Evolutionary conservation across 257 asterid genomes (phyloP).

Genomic region (Misopates orontium): DNA sequence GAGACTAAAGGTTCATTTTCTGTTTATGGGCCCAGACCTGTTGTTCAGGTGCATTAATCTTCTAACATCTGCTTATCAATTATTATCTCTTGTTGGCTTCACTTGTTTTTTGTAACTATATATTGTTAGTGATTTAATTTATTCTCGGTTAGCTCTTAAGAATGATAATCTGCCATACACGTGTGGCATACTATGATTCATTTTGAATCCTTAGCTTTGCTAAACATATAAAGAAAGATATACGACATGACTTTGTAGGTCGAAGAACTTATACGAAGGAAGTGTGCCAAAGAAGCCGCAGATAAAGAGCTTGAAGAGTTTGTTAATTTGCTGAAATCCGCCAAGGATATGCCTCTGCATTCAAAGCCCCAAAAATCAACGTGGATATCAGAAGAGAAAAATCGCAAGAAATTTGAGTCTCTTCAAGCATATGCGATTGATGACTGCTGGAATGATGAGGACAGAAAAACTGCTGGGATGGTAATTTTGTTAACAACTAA

Average conservation of each 20-base stretch:
- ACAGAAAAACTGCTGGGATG: slow-evolving; percentile 72
- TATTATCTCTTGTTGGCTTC: slow-evolving; percentile 13
- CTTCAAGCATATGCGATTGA: slow-evolving; percentile 83
- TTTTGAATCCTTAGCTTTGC: slow-evolving; percentile 20
- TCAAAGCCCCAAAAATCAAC: slow-evolving; percentile 69
- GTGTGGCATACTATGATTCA: slow-evolving; percentile 17
- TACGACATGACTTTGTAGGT: slow-evolving; percentile 51
- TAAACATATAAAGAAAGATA: slow-evolving; percentile 11
- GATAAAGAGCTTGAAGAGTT: slow-evolving; percentile 80
- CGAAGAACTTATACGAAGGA: slow-evolving; percentile 71
- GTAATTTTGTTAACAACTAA: slow-evolving; percentile 47
- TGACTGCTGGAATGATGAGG: slow-evolving; percentile 67
- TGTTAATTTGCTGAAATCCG: slow-evolving; percentile 61
- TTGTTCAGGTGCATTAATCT: slow-evolving; percentile 57
- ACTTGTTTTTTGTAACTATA: slow-evolving; percentile 1
- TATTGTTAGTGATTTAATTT: slow-evolving; percentile 8
- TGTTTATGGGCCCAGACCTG: slow-evolving; percentile 86
- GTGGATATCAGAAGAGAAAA: slow-evolving; percentile 68
- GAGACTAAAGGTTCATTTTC: slow-evolving; percentile 67
- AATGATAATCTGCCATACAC: slow-evolving; percentile 20
- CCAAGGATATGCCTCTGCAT: slow-evolving; percentile 57
- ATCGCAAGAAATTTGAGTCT: slow-evolving; percentile 53
- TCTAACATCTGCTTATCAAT: slow-evolving; percentile 14
- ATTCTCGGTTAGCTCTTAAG: background rate
- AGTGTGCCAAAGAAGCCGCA: slow-evolving; percentile 71